These are phyloP conservation scores for Martiniozyma asiatica DNA, from an alignment of 1,139 yeast genomes.

Conservation along the genomic window DNA sequence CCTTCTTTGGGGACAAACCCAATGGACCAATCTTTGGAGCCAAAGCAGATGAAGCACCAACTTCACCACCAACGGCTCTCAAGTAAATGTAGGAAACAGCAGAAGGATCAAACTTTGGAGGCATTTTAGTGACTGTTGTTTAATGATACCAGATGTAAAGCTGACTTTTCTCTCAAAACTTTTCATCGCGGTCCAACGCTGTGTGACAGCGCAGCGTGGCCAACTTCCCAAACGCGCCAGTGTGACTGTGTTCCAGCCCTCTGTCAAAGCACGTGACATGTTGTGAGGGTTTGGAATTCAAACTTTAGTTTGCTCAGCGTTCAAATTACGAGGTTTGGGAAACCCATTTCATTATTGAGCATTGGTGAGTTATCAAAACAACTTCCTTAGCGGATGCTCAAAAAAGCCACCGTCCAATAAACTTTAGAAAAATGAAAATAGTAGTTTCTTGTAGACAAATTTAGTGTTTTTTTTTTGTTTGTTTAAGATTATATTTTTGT, in stretches of 20 bases:
- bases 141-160: too few relatives aligned
- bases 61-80: conserved; percentile 99
- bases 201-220: background rate
- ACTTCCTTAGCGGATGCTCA: conserved; percentile 24
- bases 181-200: background rate
- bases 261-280: background rate
- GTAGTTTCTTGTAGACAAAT: too few relatives aligned
- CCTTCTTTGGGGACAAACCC: conserved; percentile 99
- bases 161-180: too few relatives aligned
- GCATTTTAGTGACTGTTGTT: too few relatives aligned
- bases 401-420: conserved; percentile 22
- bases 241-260: conserved; percentile 4
- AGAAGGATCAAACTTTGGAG: conserved; percentile 97
- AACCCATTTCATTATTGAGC: background rate
- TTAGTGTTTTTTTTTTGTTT: too few relatives aligned
- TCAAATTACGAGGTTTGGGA: conserved; percentile 1
- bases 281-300: too few relatives aligned
- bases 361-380: conserved; percentile 10
- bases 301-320: too few relatives aligned
- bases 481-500: too few relatives aligned
- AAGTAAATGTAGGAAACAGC: conserved; percentile 98
- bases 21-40: conserved; percentile 99
- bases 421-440: conserved; percentile 1
- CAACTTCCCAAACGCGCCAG: background rate
- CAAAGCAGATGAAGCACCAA: conserved; percentile 98